Percentiles rank a stretch among this genome's conserved stretches.
phyloP scores from a whole-genome alignment of 805 yeast genomes.

The Yarrowia sp. region DNA sequence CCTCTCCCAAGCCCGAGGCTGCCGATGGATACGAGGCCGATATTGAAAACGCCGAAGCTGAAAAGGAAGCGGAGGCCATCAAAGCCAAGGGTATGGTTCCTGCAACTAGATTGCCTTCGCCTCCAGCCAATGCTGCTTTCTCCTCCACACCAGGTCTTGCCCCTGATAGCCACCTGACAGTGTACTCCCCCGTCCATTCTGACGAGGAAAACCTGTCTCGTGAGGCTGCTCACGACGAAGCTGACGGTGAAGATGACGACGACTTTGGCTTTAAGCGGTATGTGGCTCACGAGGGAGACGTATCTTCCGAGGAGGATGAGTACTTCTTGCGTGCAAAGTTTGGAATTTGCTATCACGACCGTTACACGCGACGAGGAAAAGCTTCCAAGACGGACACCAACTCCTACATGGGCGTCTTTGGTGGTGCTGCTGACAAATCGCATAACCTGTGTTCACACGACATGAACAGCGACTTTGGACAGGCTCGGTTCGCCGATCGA shows the following conservation, averaged over 20 bases:
- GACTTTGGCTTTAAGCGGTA: slow-evolving; percentile 20
- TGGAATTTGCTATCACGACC: slow-evolving; percentile 35
- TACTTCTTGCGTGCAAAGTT: slow-evolving; percentile 35
- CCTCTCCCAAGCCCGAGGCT: neutral
- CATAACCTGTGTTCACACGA: slow-evolving; percentile 25
- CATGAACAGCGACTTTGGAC: slow-evolving; percentile 17
- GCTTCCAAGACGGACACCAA: neutral
- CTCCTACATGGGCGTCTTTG: slow-evolving; percentile 21
- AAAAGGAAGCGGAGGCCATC: neutral
- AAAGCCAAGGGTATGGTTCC: neutral
- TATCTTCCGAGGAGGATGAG: slow-evolving; percentile 36
- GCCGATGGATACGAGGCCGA: slow-evolving; percentile 12
- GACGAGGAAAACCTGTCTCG: slow-evolving; percentile 25
- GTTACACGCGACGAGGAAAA: slow-evolving; percentile 9
- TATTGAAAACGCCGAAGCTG: slow-evolving; percentile 1
- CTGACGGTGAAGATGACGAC: slow-evolving; percentile 34
- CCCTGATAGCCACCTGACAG: slow-evolving; percentile 16
- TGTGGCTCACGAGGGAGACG: slow-evolving; percentile 24
- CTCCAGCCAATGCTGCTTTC: neutral
- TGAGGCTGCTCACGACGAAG: slow-evolving; percentile 24
- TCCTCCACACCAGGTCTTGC: neutral
- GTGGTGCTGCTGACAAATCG: slow-evolving; percentile 13
- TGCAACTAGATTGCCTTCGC: neutral
- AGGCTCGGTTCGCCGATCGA: slow-evolving; percentile 17
- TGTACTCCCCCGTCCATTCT: slow-evolving; percentile 21